These are phyloP conservation scores for Phytophthora fragariae DNA, from an alignment of 352 stramenopile genomes.

Conservation along the genomic window DNA sequence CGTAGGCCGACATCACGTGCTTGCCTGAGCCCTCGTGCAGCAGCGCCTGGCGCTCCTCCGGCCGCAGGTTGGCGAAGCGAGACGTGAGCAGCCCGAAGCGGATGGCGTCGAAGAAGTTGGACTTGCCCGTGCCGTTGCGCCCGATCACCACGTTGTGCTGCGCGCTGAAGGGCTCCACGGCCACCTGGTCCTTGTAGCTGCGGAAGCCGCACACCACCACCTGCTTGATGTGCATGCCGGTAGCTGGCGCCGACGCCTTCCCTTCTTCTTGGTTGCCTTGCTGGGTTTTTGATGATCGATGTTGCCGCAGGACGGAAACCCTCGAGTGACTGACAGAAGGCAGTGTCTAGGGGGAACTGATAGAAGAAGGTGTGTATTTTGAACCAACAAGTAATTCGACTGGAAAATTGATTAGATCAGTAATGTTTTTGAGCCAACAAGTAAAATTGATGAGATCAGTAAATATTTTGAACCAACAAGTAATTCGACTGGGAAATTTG, in stretches of 20 bases:
- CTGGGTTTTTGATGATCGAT: neutral
- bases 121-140: conserved; percentile 97
- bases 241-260: neutral
- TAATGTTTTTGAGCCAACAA: neutral
- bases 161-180: conserved; percentile 93
- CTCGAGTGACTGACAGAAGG: neutral
- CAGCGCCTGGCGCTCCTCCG: conserved; percentile 93
- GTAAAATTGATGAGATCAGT: too few relatives aligned
- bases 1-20: conserved; percentile 97
- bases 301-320: neutral
- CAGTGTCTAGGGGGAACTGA: neutral
- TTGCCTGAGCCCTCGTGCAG: conserved; percentile 96
- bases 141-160: conserved; percentile 98
- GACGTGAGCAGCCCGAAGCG: conserved; percentile 97
- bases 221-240: conserved; percentile 97
- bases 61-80: conserved; percentile 92
- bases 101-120: conserved; percentile 99
- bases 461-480: too few relatives aligned
- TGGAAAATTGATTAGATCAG: neutral
- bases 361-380: neutral
- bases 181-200: conserved; percentile 93
- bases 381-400: neutral
- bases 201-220: conserved; percentile 96
- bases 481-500: too few relatives aligned
- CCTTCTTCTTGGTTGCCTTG: neutral